Base-by-base conservation (phyloP, 2,329 filamentous ascomycete genomes). In the Arthrinium puccinioides region DNA sequence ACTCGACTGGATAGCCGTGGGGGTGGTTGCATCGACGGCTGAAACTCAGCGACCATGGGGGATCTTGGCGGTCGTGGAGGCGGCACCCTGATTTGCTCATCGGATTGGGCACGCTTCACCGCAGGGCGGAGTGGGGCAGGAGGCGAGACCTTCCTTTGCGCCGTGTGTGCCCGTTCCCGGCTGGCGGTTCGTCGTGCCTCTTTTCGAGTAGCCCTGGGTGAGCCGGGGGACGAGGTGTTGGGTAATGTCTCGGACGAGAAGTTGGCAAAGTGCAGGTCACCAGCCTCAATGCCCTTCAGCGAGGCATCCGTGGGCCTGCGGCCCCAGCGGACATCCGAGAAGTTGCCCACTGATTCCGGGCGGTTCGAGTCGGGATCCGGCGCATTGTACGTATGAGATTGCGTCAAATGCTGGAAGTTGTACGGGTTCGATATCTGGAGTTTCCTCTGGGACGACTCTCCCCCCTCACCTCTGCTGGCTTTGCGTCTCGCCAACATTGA, bases 321-420 rank as follows among this genome's bases (percentile, higher is more conserved):
- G 6, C 59, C 57, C 23, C 58, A 55, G 29, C 62, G 62, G 35
- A 65, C 48, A 10, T 60, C 57, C 13, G 65, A 62, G 39, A 68
- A 63, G 40, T 71, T 69, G 9, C 63, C 62, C 11, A 62, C 61
- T 33, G 68, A 49, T 20, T 69, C 61, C 32, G 57, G 54, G 13
- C 61, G 63, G 45, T 60, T 68, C 4, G 57, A 48, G 28, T 64
- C 59, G 6, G 67, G 43, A 38, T 60, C 61, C 4, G 66, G 56
- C 4, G 70, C 41, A 34, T 69, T 61, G 21, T 77, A 69, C 32
- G 68, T 69, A 10, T 67, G 61, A 10, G 71, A 76, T 51, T 81
- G 76, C 4, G 72, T 69, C 23, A 82, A 65, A 54, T 82, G 78
- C 51, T 81, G 76, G 43, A 82, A 82, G 60, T 82, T 80, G 57